Evolutionary conservation across 75 land plant genomes (phyloP).

Genomic region (Azolla pinnata): DNA sequence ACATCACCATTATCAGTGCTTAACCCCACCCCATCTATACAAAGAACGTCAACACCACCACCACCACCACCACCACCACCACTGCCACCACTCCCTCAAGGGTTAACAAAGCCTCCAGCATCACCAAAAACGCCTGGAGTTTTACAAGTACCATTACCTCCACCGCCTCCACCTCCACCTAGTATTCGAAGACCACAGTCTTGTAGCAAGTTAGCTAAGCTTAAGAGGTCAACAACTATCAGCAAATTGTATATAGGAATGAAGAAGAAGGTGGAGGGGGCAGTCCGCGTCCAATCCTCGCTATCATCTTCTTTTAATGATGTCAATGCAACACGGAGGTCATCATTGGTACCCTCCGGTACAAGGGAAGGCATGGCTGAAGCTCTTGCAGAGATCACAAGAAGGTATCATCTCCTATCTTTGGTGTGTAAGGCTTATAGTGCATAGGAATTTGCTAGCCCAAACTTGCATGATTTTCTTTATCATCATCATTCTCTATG

Average conservation of each 20-base stretch:
- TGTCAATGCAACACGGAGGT: constrained; percentile 10
- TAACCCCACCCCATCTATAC: too few species aligned
- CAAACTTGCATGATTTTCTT: too few species aligned
- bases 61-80: constrained; percentile 23
- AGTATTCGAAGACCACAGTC: constrained; percentile 8
- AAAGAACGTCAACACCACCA: constrained; percentile 11
- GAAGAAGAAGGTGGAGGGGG: constrained; percentile 56
- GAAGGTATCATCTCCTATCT: too few species aligned
- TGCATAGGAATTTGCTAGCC: too few species aligned
- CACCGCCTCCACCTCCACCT: constrained; percentile 4
- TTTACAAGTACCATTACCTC: constrained; percentile 9
- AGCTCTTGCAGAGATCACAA: constrained; percentile 63
- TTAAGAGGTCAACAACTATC: constrained; percentile 54
- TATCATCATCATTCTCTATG: too few species aligned
- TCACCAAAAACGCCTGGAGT: constrained; percentile 6
- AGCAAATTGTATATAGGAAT: constrained; percentile 44
- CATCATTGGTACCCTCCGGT: constrained; percentile 7
- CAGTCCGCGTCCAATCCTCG: neutral
- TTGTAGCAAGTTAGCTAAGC: constrained; percentile 40
- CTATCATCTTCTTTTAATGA: constrained; percentile 4
- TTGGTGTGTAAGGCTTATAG: too few species aligned
- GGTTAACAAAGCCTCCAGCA: constrained; percentile 22
- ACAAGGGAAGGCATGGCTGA: constrained; percentile 47
- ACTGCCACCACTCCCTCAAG: neutral
- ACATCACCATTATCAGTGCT: too few species aligned